These are phyloP conservation scores for Arctium lappa DNA, from an alignment of 129 eudicot genomes.

Conservation along the genomic window DNA sequence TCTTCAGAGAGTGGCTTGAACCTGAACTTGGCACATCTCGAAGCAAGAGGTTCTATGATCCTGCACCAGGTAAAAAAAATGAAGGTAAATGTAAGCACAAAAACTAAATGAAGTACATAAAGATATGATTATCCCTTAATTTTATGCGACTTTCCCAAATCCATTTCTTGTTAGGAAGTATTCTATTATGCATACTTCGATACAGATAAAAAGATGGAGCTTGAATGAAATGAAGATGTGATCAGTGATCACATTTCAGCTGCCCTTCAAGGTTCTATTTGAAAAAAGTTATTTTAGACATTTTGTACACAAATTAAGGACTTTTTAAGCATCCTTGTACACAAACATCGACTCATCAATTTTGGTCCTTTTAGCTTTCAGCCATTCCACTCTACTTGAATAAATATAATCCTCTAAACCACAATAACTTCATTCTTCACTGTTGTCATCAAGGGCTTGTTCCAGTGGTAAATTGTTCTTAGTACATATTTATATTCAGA, in stretches of 20 bases:
- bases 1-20: constrained; percentile 94
- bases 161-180: not conserved
- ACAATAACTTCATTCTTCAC: not conserved
- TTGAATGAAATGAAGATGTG: not conserved
- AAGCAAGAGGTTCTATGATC: constrained; percentile 99
- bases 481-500: not conserved
- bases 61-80: constrained; percentile 33
- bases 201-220: not conserved
- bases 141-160: not conserved
- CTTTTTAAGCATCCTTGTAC: not conserved
- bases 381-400: not conserved
- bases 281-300: not conserved
- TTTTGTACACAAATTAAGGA: not conserved
- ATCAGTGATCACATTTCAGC: not conserved
- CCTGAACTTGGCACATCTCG: constrained; percentile 98
- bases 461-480: not conserved
- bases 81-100: constrained; percentile 3
- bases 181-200: not conserved
- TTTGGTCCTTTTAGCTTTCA: not conserved
- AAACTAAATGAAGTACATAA: not conserved
- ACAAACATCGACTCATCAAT: not conserved
- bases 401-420: not conserved
- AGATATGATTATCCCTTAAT: not conserved
- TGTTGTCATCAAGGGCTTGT: constrained; percentile 1
- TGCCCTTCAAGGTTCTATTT: not conserved